A percentile compares a stretch with the other conserved stretches of the same genome.
These are phyloP conservation scores for Candida alai DNA, from an alignment of 805 yeast species.

Conservation along the genomic window DNA sequence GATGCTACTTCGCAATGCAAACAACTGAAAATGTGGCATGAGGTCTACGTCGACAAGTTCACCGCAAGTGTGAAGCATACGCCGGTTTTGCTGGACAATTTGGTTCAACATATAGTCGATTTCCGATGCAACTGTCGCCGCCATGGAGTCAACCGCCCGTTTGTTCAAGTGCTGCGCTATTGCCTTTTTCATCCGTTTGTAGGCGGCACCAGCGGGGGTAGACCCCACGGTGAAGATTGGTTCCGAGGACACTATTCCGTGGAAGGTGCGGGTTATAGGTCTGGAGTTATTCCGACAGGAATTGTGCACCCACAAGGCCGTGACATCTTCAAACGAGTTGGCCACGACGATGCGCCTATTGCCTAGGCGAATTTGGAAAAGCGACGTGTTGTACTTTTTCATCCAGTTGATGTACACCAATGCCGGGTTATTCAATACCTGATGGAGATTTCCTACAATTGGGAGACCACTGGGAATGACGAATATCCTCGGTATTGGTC, in stretches of 20 bases:
- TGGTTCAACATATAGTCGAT: constrained; percentile 22
- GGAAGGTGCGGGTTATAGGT: constrained; percentile 66
- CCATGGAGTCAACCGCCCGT: constrained; percentile 26
- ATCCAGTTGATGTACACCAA: constrained; percentile 44
- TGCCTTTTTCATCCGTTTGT: constrained; percentile 44
- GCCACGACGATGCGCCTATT: constrained; percentile 55
- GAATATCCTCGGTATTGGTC: constrained; percentile 35
- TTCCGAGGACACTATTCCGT: constrained; percentile 50
- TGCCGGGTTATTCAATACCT: constrained; percentile 48
- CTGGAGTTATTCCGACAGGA: constrained; percentile 59
- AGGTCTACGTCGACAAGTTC: constrained; percentile 33
- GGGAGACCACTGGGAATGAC: constrained; percentile 43
- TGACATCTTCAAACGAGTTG: constrained; percentile 56
- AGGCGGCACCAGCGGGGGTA: constrained; percentile 53
- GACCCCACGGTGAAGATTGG: constrained; percentile 64
- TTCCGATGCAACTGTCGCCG: constrained; percentile 36
- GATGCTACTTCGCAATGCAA: constrained; percentile 49
- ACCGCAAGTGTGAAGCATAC: constrained; percentile 1
- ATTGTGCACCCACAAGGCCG: constrained; percentile 46
- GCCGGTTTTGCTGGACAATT: constrained; percentile 12
- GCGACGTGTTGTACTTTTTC: constrained; percentile 32
- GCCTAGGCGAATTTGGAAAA: constrained; percentile 67
- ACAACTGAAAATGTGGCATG: constrained; percentile 43
- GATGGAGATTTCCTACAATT: constrained; percentile 47
- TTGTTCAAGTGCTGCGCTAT: constrained; percentile 43